phyloP scores from a whole-genome alignment of 305 asterid genomes.

The Solanum hybrid region DNA sequence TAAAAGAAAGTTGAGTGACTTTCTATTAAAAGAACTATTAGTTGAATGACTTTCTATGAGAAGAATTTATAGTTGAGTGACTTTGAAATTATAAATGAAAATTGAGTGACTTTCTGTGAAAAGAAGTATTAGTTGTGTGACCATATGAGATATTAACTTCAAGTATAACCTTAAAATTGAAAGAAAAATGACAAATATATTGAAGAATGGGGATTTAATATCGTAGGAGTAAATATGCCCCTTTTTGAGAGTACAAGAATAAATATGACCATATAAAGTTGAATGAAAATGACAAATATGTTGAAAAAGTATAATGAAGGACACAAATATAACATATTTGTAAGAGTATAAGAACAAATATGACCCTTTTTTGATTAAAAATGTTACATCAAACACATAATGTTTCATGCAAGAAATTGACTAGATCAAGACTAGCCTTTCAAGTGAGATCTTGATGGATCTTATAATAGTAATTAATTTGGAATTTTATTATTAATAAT shows the following conservation, averaged over 20 bases:
- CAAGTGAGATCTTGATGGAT: conserved; percentile 25
- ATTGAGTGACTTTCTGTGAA: neutral
- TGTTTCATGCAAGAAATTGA: conserved; percentile 19
- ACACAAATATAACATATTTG: neutral
- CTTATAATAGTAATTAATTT: conserved; percentile 6
- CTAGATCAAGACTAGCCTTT: conserved; percentile 21
- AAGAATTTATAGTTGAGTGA: neutral
- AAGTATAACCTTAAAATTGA: too few species aligned
- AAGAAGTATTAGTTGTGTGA: neutral
- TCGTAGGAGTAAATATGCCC: neutral
- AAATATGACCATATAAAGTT: neutral
- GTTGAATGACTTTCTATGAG: neutral
- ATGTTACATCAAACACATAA: neutral
- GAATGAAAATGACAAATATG: neutral
- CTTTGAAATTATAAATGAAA: too few species aligned
- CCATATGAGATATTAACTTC: neutral
- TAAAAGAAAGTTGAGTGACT: neutral
- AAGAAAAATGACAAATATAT: too few species aligned
- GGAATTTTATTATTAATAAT: neutral
- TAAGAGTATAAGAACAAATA: neutral
- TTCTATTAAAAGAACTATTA: too few species aligned
- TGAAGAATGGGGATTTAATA: neutral
- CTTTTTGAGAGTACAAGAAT: neutral
- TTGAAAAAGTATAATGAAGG: neutral
- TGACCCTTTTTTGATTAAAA: neutral